Base-by-base conservation (phyloP, 306 rosid genomes). In the Vigna hirtella region DNA sequence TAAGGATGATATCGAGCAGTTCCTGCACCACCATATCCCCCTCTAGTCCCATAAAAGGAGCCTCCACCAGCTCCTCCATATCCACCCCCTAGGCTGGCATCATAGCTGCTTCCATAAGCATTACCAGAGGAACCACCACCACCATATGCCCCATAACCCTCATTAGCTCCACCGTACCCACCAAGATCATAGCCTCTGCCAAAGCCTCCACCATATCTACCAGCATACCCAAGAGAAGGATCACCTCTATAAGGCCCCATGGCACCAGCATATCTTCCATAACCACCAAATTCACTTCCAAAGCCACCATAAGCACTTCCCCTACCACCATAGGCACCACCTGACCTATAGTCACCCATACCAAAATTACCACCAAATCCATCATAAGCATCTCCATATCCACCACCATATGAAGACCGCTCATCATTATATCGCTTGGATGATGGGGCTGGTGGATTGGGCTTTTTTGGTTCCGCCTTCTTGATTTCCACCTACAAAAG, bases 401-500 rank as follows among this genome's bases (percentile, higher is more conserved):
- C 94, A 84, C 90, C 90, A 53, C 90, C 83, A 51, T 84, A 90
- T 49, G 90, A 79, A 49, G 96, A 87, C 82, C 99, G 84, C 13
- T 97, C 83, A 62, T 88, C 96, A 79, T 84, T 89, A 59, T 89
- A 91, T 32, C 98, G 95, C 80, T 87, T 92, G 34, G 98, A 88
- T 18, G 98, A 85, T 53, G 98, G 77, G 28, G 89, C 88, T n/a
- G 95, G 91, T 66, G 90, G 83, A 81, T 89, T 91, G 34, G 97
- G 83, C 86, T 95, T 95, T 85, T 91, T 93, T 3, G 99, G 99
- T 78, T 95, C 99, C 4, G 99, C 99, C 84, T 93, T 93, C 82
- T 95, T 95, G 66, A 93, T 93, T 83, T 95, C 99, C 84, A 95
- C 99, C 99, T 95, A 84, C 71, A 82, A 74, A 73, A 77, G 64